Conservation (phyloP, 2,329 filamentous ascomycete species). For the Colletotrichum destructivum region DNA sequence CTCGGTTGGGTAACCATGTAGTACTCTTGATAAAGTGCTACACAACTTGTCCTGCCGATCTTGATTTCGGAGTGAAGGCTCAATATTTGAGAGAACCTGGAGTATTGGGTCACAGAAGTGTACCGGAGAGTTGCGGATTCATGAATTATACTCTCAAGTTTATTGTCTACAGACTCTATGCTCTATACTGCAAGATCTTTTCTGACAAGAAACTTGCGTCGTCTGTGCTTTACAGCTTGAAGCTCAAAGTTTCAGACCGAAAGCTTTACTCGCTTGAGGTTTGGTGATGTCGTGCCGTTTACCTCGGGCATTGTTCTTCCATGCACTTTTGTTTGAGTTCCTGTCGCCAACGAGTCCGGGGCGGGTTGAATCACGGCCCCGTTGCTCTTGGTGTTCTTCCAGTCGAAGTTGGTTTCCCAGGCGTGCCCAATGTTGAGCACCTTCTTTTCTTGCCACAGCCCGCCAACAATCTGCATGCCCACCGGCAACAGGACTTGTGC, state of each 20-base stretch:
- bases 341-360: background rate
- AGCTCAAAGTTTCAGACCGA: background rate
- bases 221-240: background rate
- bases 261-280: slow-evolving; percentile 31
- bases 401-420: slow-evolving; percentile 63
- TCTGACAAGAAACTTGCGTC: background rate
- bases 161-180: no score
- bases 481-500: slow-evolving; percentile 60
- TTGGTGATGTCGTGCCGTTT: slow-evolving; percentile 17
- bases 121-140: no score
- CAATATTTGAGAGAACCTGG: rapidly evolving
- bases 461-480: slow-evolving; percentile 70
- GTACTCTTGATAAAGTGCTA: no score
- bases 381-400: slow-evolving; percentile 49
- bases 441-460: slow-evolving; percentile 64
- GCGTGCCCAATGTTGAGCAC: slow-evolving; percentile 56
- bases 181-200: no score
- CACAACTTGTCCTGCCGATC: no score
- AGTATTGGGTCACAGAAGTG: background rate
- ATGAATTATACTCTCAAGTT: no score
- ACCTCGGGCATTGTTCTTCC: slow-evolving; percentile 11
- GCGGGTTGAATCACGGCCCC: background rate
- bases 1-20: no score
- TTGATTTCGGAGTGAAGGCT: no score
- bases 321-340: background rate